Evolutionary conservation across 2,329 filamentous ascomycete genomes (phyloP), one percentile per base, ranked within the genome.

Genomic region (Stachybotrys chlorohalonatus): DNA sequence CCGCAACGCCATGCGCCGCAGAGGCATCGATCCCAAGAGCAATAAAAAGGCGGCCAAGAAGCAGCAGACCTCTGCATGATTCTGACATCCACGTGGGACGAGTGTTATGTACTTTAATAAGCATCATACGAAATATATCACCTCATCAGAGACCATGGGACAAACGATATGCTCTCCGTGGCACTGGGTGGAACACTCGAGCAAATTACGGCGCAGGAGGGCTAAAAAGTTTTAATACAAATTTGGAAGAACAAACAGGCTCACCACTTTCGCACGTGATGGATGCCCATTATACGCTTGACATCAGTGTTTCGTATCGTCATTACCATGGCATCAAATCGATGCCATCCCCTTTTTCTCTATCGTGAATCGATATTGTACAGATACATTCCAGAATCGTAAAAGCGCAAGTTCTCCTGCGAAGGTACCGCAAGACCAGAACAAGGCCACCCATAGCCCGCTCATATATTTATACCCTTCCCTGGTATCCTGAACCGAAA

Each of bases 21-120:
- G 87, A 66, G 89, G 89, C 57, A 70, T 92, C 53, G 84, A 92
- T 68, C 88, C 88, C 1, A 84, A 81, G 65, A 83, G 80, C 31
- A 70, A 60, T 51, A 71, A 66, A 60, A 66, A 70, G 57, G 59
- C 62, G 15, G 24, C 24, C 8, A 65, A 60, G 55, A 62, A 63
- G 55, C 52, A 58, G 54, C 24, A 24, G 24, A 4, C 4, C 24
- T 61, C 58, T 47, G 63, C 62, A 58, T 63, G 46, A 47, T 42
- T 13, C 36, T 24, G 24, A 24, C 24, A 24, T 24, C 4, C 4
- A 24, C 24, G 24, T 4, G 24, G 24, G 24, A 24, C 24, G 24
- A 24, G 24, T 24, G 24, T 24, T 24, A 24, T 24, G 24, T 24
- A 24, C 24, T 24, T 24, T 24, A 24, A 24, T 24, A 24, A 24